Evolutionary conservation across 2,329 filamentous ascomycete species (phyloP).

Genomic region (Magnaporthiopsis poae): DNA sequence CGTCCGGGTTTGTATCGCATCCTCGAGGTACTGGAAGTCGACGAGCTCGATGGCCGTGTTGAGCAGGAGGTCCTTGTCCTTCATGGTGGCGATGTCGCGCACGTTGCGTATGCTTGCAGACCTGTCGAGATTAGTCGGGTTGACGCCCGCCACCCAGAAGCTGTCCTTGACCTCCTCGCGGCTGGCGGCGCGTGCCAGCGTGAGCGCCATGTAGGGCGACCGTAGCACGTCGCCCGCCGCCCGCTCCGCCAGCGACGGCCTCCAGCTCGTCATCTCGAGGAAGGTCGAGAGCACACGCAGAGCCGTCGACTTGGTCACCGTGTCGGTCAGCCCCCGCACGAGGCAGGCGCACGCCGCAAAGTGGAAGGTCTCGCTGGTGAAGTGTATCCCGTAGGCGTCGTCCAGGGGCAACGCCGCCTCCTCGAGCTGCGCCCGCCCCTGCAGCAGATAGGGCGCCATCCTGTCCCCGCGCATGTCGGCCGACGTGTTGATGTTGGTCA

Average conservation of each 20-base stretch:
- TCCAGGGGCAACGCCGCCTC: slow-evolving; percentile 54
- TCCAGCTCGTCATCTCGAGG: slow-evolving; percentile 40
- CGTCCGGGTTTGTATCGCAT: slow-evolving; percentile 48
- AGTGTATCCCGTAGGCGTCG: slow-evolving; percentile 56
- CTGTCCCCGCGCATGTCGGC: slow-evolving; percentile 49
- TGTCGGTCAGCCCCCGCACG: slow-evolving; percentile 54
- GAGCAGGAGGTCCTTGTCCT: slow-evolving; percentile 53
- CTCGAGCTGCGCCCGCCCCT: slow-evolving; percentile 50
- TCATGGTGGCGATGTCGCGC: slow-evolving; percentile 36
- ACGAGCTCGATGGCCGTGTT: slow-evolving; percentile 55
- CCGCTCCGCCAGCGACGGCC: slow-evolving; percentile 14
- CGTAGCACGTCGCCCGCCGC: slow-evolving; percentile 21
- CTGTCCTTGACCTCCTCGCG: slow-evolving; percentile 53
- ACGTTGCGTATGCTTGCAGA: slow-evolving; percentile 30
- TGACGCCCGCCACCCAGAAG: slow-evolving; percentile 50
- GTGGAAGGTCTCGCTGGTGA: slow-evolving; percentile 55
- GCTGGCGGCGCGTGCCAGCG: slow-evolving; percentile 46
- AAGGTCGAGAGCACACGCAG: slow-evolving; percentile 54
- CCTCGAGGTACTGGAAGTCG: slow-evolving; percentile 57
- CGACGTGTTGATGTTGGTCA: slow-evolving; percentile 53
- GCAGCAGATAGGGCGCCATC: slow-evolving; percentile 50
- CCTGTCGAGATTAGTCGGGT: slow-evolving; percentile 31
- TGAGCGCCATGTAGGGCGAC: slow-evolving; percentile 51
- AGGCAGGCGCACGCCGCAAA: slow-evolving; percentile 57
- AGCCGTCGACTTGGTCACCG: slow-evolving; percentile 47